phyloP scores from a whole-genome alignment of 345 rosid genomes.

The Acer campestre region DNA sequence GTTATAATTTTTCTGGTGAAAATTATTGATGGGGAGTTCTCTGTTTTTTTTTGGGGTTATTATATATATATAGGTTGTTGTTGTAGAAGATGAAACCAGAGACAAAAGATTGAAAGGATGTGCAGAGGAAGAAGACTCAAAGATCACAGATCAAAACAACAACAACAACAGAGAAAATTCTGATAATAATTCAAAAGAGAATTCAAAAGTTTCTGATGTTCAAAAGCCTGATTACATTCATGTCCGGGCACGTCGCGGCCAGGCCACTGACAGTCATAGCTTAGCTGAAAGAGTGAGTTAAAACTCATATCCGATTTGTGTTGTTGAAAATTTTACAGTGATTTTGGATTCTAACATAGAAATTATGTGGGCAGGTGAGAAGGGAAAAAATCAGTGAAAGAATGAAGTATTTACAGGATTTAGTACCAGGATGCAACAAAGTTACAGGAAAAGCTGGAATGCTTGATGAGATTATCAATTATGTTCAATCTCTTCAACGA shows the following conservation, averaged over 20 bases:
- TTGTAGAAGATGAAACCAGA: slow-evolving; percentile 40
- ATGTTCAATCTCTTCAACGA: slow-evolving; percentile 77
- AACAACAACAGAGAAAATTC: slow-evolving; percentile 47
- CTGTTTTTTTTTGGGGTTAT: slow-evolving; percentile 3
- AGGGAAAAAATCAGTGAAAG: slow-evolving; percentile 86
- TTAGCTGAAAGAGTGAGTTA: slow-evolving; percentile 91
- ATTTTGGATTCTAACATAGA: too few species aligned
- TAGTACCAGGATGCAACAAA: slow-evolving; percentile 78
- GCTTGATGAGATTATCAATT: slow-evolving; percentile 85
- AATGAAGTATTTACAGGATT: slow-evolving; percentile 81
- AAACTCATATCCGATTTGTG: too few species aligned
- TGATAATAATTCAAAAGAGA: slow-evolving; percentile 55
- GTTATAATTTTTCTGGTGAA: slow-evolving; percentile 2
- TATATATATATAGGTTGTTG: slow-evolving; percentile 35
- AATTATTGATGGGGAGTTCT: neutral
- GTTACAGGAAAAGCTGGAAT: slow-evolving; percentile 80
- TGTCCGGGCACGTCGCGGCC: slow-evolving; percentile 95
- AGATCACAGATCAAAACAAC: slow-evolving; percentile 50
- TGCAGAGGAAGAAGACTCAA: slow-evolving; percentile 62
- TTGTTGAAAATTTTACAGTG: too few species aligned
- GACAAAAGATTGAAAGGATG: slow-evolving; percentile 40
- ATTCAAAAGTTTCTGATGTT: slow-evolving; percentile 62
- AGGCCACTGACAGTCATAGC: slow-evolving; percentile 99
- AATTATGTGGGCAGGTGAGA: slow-evolving; percentile 54
- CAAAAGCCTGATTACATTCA: slow-evolving; percentile 88